Base-by-base conservation (phyloP, 2,329 filamentous ascomycete genomes). In the Aspergillus texensis region DNA sequence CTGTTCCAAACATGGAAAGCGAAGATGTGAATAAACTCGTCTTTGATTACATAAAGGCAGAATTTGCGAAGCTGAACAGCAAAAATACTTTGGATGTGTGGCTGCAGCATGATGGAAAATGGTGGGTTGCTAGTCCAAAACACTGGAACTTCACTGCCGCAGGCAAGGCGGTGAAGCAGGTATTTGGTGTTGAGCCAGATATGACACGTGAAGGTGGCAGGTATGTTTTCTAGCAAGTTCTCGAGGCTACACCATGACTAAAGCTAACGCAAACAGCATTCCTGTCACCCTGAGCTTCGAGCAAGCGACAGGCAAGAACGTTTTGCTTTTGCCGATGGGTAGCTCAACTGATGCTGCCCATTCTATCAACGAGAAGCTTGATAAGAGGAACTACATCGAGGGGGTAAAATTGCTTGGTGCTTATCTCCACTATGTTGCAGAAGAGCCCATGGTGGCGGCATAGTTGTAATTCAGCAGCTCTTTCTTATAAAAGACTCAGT, bases 71-170 rank as follows among this genome's bases (percentile, higher is more conserved):
- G 81, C 86, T 98, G 39, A 87, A 88, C 69, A 95, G 91, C 80
- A 99, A 99, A 86, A 99, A 99, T 84, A 93, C 85, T 19, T 80
- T 96, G 75, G 91, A 92, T 72, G 89, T 93, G 59, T 89, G 85
- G 75, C 85, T 94, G 63, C 89, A 94, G 80, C 95, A 99, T 83
- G 90, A 89, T 64, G 95, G 95, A 71, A 97, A 97, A 82, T 99
- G 95, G 95, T 99, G 95, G 95, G 93, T 96, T 55, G 93, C 96
- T 54, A 94, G 91, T 75, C 94, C 95, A 34, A 95, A 96, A 82
- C 94, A 99, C 86, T 98, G 95, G 93, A 99, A 99, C 86, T 99
- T 98, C 82, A 87, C 89, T 34, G 94, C 94, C 30, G 95, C 95
- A 16, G 88, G 90, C 75, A 98, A 97, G 86, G 95, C 95, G n/a